These are phyloP conservation scores for Inonotus obliquus DNA, from an alignment of 1,284 basidiomycete species.

Conservation along the genomic window DNA sequence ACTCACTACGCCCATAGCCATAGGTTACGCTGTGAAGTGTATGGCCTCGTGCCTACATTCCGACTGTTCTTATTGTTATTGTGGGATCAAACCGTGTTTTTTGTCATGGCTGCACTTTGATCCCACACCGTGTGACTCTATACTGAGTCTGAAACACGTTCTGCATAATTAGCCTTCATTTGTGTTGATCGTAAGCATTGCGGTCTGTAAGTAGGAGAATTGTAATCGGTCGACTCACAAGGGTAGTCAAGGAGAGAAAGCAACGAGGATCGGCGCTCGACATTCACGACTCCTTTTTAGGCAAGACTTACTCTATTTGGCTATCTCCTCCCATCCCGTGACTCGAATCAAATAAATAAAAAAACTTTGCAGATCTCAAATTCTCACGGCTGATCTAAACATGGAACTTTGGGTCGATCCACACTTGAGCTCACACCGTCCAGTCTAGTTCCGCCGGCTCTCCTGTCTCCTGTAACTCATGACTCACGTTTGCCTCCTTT, in stretches of 20 bases:
- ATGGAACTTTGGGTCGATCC: background rate
- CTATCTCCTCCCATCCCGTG: background rate
- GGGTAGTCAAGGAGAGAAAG: background rate
- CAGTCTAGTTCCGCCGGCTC: background rate
- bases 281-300: background rate
- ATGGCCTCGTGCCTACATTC: slow-evolving; percentile 16
- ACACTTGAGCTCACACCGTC: background rate
- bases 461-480: background rate
- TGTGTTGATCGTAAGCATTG: slow-evolving; percentile 15
- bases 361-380: slow-evolving; percentile 1
- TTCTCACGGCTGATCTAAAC: too few species aligned
- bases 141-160: background rate
- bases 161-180: slow-evolving; percentile 6
- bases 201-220: background rate
- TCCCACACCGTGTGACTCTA: slow-evolving; percentile 3
- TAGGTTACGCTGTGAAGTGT: background rate
- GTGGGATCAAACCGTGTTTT: slow-evolving; percentile 12
- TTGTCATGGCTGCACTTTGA: slow-evolving; percentile 2
- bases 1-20: background rate
- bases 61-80: slow-evolving; percentile 11
- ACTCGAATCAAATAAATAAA: too few species aligned
- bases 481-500: background rate
- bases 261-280: background rate
- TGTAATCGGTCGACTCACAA: background rate
- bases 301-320: background rate